Base-by-base conservation (phyloP, 2,329 filamentous ascomycete species). In the Nannizzia gypsea region DNA sequence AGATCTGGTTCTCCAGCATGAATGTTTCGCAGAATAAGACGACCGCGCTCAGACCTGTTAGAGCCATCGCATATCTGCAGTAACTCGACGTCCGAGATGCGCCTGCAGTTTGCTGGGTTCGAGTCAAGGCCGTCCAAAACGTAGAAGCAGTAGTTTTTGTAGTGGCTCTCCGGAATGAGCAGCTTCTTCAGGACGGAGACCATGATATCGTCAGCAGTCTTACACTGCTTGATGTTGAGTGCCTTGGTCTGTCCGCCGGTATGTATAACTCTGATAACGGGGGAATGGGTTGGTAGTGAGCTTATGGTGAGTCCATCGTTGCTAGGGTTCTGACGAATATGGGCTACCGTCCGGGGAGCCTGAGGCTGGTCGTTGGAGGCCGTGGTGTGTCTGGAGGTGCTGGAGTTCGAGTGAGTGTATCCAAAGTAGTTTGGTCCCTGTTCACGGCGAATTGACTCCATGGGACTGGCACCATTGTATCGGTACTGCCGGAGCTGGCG, bases 81-180 rank as follows among this genome's bases (percentile, higher is more conserved):
- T 9, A 99, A 78, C 71, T 99, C 93, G 3, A 84, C 86, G 68
- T 99, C 93, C 36, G 86, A 86, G 42, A 97, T 79, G 56, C 89
- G 85, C 62, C 90, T 85, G 71, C 89, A 95, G 69, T 90, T 85
- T 56, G 81, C 82, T 31, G 90, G 87, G 66, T 93, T 87, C 1
- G 91, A 86, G 55, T 96, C 90, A 42, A 90, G 78, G 57, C 91
- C 92, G 65, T 89, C 86, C 61, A 97, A 79, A 0, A 96, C 87
- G 79, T 93, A 97, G 76, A 99, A 97, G 77, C 91, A 96, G 75
- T 96, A 97, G 69, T 95, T 96, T 67, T 90, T 84, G 71, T 93
- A 88, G 68, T 96, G 90, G 63, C 92, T 89, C 69, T 96, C 90
- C 22, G 90, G 88, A 31, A 96, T 81, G 44, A 86, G 85, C 64